A percentile compares a stretch with the other conserved stretches of the same genome.
phyloP scores from a whole-genome alignment of 2,329 filamentous ascomycete genomes.

The Calonectria multiphialidica region DNA sequence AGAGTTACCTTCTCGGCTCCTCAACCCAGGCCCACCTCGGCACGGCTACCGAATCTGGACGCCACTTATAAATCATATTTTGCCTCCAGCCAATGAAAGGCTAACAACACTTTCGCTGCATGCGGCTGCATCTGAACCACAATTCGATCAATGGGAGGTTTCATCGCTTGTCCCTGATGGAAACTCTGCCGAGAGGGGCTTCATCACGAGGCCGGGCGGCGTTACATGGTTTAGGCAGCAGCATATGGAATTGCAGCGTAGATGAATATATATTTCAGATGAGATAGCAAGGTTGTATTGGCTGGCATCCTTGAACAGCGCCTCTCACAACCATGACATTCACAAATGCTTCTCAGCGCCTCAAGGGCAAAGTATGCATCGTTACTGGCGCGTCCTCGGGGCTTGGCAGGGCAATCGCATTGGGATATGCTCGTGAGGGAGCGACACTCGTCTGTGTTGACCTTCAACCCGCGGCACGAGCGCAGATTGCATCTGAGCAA shows the following conservation, averaged over 20 bases:
- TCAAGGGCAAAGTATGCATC: constrained; percentile 50
- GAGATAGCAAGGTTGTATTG: not conserved
- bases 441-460: constrained; percentile 58
- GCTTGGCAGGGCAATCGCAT: constrained; percentile 59
- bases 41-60: not conserved
- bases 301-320: not conserved
- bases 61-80: not conserved
- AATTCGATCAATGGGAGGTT: not conserved
- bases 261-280: not conserved
- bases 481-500: constrained; percentile 42
- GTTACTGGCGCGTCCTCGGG: constrained; percentile 61
- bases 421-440: constrained; percentile 56
- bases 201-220: not conserved
- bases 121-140: not conserved
- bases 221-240: constrained; percentile 5
- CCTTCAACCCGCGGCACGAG: constrained; percentile 44
- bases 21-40: not conserved
- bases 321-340: constrained; percentile 4
- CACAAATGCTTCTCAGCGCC: constrained; percentile 10
- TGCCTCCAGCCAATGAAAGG: not conserved
- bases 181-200: constrained; percentile 12
- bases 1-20: not conserved
- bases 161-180: not conserved
- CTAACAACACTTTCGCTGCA: not conserved
- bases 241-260: not conserved